phyloP scores from a whole-genome alignment of 1,284 basidiomycete species.

The Fomitopsis pinicola region DNA sequence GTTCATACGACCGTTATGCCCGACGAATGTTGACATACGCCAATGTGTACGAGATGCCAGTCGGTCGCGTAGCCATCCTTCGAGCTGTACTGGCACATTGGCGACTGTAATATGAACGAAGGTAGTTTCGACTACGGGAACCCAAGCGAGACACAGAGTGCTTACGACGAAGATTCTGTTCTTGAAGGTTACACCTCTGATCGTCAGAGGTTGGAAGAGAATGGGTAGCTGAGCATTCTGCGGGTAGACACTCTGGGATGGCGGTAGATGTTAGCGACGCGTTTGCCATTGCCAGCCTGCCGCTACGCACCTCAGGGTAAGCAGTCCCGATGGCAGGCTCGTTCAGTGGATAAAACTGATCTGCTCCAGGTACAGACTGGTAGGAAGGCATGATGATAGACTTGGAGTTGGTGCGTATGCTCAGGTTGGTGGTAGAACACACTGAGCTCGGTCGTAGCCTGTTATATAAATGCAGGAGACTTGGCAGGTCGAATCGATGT shows the following conservation, averaged over 20 bases:
- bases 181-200: constrained; percentile 64
- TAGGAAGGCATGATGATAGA: constrained; percentile 33
- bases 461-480: neutral
- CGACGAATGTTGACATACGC: constrained; percentile 30
- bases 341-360: constrained; percentile 59
- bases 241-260: constrained; percentile 35
- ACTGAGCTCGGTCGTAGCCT: neutral
- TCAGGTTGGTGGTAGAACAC: neutral
- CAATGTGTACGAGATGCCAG: constrained; percentile 74
- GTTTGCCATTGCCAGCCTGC: neutral
- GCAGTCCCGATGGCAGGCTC: constrained; percentile 55
- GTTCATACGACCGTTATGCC: neutral
- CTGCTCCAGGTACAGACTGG: constrained; percentile 40
- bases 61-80: constrained; percentile 70
- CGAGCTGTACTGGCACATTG: constrained; percentile 78
- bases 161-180: constrained; percentile 62
- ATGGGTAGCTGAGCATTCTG: constrained; percentile 46
- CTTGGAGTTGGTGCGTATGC: constrained; percentile 4
- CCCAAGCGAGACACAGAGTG: neutral
- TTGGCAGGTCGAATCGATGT: neutral
- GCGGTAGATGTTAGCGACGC: neutral
- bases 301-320: constrained; percentile 29
- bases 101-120: constrained; percentile 37
- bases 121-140: too few species aligned
- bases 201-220: constrained; percentile 65